Conservation (phyloP, 2,329 filamentous ascomycete species). For the Fusarium irregulare region DNA sequence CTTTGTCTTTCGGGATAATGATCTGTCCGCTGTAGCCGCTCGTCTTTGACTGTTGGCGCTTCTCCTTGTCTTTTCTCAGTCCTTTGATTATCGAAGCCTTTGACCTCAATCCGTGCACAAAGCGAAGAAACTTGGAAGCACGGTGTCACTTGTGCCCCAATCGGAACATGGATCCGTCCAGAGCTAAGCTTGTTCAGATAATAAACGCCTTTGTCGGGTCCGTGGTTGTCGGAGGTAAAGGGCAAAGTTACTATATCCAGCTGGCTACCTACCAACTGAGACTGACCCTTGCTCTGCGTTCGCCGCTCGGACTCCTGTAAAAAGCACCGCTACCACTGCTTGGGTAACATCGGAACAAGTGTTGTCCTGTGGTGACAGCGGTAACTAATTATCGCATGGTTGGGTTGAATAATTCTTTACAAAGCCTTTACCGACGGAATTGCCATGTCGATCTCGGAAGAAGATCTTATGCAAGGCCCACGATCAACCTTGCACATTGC, state of each 20-base stretch:
- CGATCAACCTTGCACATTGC: slow-evolving; percentile 19
- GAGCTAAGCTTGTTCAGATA: slow-evolving; percentile 21
- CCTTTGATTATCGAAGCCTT: slow-evolving; percentile 26
- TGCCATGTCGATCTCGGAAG: slow-evolving; percentile 27
- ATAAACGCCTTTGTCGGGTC: slow-evolving; percentile 31
- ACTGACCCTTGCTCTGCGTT: slow-evolving; percentile 23
- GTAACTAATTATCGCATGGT: slow-evolving; percentile 18
- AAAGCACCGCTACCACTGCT: not conserved
- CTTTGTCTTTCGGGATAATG: slow-evolving; percentile 3
- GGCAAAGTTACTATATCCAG: slow-evolving; percentile 43
- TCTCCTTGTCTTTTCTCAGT: not conserved
- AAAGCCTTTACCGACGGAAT: slow-evolving; percentile 24
- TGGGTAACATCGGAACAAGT: slow-evolving; percentile 22
- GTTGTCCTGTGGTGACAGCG: not conserved
- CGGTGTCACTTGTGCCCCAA: slow-evolving; percentile 26
- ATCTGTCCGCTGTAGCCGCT: slow-evolving; percentile 10
- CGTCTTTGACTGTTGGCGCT: not conserved
- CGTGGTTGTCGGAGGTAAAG: slow-evolving; percentile 24
- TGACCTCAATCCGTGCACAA: slow-evolving; percentile 32
- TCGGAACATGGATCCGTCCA: slow-evolving; percentile 8
- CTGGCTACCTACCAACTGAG: slow-evolving; percentile 19
- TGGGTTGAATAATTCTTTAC: slow-evolving; percentile 22
- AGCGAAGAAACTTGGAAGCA: slow-evolving; percentile 27
- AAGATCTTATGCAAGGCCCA: slow-evolving; percentile 14
- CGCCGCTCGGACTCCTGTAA: not conserved